Evolutionary conservation across 352 stramenopile species (phyloP).

Genomic region (Thalassiosira hispida): DNA sequence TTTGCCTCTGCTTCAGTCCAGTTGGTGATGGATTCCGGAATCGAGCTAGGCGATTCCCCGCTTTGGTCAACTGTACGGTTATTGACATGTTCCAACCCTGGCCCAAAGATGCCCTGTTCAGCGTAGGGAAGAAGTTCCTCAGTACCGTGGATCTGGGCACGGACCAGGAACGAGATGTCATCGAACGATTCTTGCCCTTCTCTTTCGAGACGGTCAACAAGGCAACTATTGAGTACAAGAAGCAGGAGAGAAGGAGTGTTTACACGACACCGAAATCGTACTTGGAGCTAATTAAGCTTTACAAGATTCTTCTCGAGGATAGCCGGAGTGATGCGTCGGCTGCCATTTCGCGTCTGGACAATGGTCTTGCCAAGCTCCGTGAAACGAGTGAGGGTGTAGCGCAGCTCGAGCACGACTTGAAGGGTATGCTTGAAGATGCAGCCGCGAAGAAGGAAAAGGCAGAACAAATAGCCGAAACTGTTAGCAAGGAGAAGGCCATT

Average conservation of each 20-base stretch:
- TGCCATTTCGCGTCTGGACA: conserved; percentile 94
- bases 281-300: conserved; percentile 96
- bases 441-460: conserved; percentile 95
- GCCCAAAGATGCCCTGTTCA: conserved; percentile 94
- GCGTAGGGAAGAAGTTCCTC: conserved; percentile 93
- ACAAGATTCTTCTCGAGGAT: conserved; percentile 93
- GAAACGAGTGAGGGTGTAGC: conserved; percentile 95
- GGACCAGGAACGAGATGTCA: conserved; percentile 88
- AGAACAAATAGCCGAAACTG: conserved; percentile 91
- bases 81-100: conserved; percentile 98
- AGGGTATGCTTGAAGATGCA: conserved; percentile 93
- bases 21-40: conserved; percentile 95
- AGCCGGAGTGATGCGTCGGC: conserved; percentile 93
- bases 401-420: conserved; percentile 94
- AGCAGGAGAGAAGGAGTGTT: conserved; percentile 94
- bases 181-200: conserved; percentile 95
- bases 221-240: conserved; percentile 92
- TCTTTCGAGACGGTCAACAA: conserved; percentile 95
- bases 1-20: conserved; percentile 96
- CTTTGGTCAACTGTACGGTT: conserved; percentile 96
- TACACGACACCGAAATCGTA: conserved; percentile 98
- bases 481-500: conserved; percentile 90
- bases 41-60: conserved; percentile 93
- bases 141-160: conserved; percentile 91
- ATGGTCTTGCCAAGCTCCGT: conserved; percentile 93